A percentile compares a stretch with the other conserved stretches of the same genome.
Conservation (phyloP, 768 basidiomycete species). For the Lactarius akahatsu region DNA sequence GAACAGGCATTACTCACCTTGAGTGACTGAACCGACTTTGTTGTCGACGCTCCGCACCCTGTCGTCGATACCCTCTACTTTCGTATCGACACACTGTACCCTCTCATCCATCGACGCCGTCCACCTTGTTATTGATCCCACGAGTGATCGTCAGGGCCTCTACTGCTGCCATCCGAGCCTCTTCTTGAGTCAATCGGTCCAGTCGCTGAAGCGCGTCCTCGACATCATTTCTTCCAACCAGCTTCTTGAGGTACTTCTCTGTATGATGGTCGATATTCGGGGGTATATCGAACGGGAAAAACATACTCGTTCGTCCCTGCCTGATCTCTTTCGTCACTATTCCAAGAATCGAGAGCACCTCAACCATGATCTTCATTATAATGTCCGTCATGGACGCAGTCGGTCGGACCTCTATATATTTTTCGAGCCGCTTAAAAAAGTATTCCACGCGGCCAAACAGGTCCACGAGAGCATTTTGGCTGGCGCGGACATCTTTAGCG, state of each 20-base stretch:
- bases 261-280: neutral
- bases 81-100: too few relatives aligned
- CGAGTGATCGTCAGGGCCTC: neutral
- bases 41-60: neutral
- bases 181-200: neutral
- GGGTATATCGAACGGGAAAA: neutral
- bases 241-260: neutral
- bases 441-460: neutral
- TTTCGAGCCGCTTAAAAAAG: neutral
- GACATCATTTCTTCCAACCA: neutral
- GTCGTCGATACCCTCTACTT: neutral
- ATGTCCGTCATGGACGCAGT: neutral
- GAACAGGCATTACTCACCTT: neutral
- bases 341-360: neutral
- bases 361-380: neutral
- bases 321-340: neutral
- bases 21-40: neutral
- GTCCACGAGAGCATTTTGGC: neutral
- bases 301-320: neutral
- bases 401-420: neutral
- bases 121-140: neutral
- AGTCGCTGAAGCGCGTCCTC: neutral
- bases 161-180: neutral
- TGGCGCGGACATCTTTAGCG: too few relatives aligned
- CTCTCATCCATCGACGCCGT: too few relatives aligned